Percentiles rank a stretch among this genome's conserved stretches.
Evolutionary conservation across 1,284 basidiomycete genomes (phyloP).

Genomic region (Malassezia restricta): DNA sequence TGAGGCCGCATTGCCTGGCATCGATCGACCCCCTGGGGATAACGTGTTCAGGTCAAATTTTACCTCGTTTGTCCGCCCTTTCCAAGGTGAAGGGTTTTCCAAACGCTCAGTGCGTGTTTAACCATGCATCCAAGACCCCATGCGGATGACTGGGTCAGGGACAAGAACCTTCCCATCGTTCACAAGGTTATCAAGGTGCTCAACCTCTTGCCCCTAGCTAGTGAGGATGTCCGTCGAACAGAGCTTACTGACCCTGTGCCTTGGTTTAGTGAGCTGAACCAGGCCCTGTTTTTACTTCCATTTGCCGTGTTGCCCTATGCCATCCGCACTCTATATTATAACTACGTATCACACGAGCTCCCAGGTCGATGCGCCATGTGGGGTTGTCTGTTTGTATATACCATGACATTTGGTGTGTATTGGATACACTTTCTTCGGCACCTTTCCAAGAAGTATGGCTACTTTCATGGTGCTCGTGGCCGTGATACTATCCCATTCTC

Average conservation of each 20-base stretch:
- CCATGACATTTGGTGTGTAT: not conserved
- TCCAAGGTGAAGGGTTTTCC: too few species aligned
- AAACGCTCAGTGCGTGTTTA: too few species aligned
- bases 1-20: too few species aligned
- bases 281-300: not conserved
- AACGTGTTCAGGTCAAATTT: not conserved
- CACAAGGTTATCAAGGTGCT: not conserved
- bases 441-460: constrained; percentile 26
- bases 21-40: too few species aligned
- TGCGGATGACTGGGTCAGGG: constrained; percentile 2
- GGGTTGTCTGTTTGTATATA: not conserved
- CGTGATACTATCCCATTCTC: constrained; percentile 32
- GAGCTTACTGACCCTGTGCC: not conserved
- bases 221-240: not conserved
- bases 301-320: not conserved
- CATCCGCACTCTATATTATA: not conserved
- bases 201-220: not conserved
- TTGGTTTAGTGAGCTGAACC: constrained; percentile 1
- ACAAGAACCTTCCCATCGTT: not conserved
- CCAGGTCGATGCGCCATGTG: constrained; percentile 1
- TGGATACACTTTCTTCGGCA: not conserved
- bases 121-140: constrained; percentile 1
- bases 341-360: not conserved
- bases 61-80: not conserved
- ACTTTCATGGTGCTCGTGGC: constrained; percentile 14